Evolutionary conservation across 768 basidiomycete species (phyloP).

Genomic region (Suillus variegatus): DNA sequence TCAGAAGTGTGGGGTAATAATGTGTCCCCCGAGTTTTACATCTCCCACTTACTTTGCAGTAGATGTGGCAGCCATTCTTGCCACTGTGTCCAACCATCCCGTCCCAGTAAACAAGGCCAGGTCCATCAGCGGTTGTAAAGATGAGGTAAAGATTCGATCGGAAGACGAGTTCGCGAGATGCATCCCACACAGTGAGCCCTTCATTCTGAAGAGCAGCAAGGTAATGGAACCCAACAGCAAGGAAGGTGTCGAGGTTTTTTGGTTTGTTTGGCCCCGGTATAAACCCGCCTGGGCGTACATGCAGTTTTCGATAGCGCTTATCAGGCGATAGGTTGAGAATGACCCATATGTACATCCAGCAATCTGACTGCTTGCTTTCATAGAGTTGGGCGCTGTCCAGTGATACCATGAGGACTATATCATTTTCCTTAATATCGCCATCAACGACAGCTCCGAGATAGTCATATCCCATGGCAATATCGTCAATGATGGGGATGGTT

Average conservation of each 20-base stretch:
- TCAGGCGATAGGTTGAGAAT: constrained; percentile 29
- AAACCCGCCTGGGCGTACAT: constrained; percentile 31
- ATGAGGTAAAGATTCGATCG: no score
- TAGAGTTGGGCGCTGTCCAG: constrained; percentile 47
- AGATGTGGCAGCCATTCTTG: no score
- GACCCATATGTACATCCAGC: constrained; percentile 40
- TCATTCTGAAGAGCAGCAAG: constrained; percentile 28
- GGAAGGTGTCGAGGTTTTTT: constrained; percentile 33
- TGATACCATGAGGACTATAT: constrained; percentile 37
- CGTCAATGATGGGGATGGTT: constrained; percentile 19
- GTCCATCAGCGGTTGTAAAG: no score
- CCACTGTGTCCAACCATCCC: no score
- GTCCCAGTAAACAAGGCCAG: no score
- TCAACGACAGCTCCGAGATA: constrained; percentile 21
- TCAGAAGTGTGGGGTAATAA: no score
- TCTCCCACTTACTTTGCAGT: no score
- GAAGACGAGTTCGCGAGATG: no score
- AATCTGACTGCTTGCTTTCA: constrained; percentile 40
- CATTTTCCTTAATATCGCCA: constrained; percentile 23
- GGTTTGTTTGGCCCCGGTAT: constrained; percentile 37
- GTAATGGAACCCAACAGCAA: constrained; percentile 36
- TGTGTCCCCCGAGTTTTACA: no score
- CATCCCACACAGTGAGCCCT: no score
- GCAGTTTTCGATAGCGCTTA: constrained; percentile 30
- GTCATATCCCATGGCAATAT: constrained; percentile 34